Evolutionary conservation across 768 basidiomycete genomes (phyloP).

Genomic region (Porphyrellus cyaneotinctus): DNA sequence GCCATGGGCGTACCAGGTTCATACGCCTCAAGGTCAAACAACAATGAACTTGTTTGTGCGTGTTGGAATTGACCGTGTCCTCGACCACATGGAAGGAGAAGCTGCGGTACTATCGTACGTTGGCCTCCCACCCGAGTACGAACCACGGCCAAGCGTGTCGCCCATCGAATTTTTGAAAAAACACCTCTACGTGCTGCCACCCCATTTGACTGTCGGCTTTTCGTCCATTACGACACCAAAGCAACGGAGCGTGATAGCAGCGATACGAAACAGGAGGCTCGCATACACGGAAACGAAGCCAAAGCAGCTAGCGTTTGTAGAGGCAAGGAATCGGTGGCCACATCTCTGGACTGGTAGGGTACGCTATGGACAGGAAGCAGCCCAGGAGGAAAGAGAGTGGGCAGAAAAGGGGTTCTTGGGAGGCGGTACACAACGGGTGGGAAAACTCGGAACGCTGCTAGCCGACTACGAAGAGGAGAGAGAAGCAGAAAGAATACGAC

Average conservation of each 20-base stretch:
- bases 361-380: slow-evolving; percentile 47
- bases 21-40: neutral
- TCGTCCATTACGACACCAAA: slow-evolving; percentile 49
- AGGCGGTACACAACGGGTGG: slow-evolving; percentile 50
- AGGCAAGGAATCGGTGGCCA: slow-evolving; percentile 61
- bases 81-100: slow-evolving; percentile 6
- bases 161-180: slow-evolving; percentile 61
- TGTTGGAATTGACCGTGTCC: slow-evolving; percentile 9
- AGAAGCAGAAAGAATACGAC: slow-evolving; percentile 57
- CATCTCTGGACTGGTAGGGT: slow-evolving; percentile 60
- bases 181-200: slow-evolving; percentile 63
- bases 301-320: slow-evolving; percentile 47
- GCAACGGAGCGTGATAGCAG: slow-evolving; percentile 57
- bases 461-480: slow-evolving; percentile 77
- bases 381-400: slow-evolving; percentile 68
- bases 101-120: slow-evolving; percentile 44
- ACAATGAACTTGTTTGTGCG: slow-evolving; percentile 16
- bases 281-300: slow-evolving; percentile 56
- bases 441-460: slow-evolving; percentile 63
- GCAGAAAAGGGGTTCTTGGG: slow-evolving; percentile 61
- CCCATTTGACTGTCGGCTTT: slow-evolving; percentile 49
- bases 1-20: neutral
- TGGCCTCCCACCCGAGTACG: slow-evolving; percentile 53
- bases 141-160: slow-evolving; percentile 53
- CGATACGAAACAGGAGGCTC: slow-evolving; percentile 70